Conservation (phyloP, 2,329 filamentous ascomycete genomes). For the Cladosporium colombiae region DNA sequence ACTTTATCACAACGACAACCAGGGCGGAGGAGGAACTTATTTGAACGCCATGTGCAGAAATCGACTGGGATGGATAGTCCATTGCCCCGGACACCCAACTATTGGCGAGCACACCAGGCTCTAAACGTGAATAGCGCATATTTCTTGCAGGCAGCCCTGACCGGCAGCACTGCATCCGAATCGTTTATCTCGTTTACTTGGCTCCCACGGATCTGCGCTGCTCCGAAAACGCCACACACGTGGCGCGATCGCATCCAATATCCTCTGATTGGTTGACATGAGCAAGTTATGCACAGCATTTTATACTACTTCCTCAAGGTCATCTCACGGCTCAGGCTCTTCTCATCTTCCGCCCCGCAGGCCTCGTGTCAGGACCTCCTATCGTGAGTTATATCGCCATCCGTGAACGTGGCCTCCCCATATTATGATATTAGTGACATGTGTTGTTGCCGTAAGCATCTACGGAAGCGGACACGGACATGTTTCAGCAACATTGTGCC, state of each 20-base stretch:
- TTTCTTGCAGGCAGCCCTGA: slow-evolving; percentile 7
- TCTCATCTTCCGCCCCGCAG: slow-evolving; percentile 17
- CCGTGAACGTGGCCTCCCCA: not conserved
- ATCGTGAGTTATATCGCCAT: not conserved
- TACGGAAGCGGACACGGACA: not conserved
- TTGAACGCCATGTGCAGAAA: slow-evolving; percentile 15
- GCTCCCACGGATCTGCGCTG: not conserved
- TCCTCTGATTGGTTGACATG: not conserved
- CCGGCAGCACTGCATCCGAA: slow-evolving; percentile 7
- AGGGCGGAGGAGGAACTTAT: slow-evolving; percentile 11
- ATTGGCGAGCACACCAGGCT: slow-evolving; percentile 12
- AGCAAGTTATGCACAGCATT: not conserved
- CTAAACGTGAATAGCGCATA: slow-evolving; percentile 9
- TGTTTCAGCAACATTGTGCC: not conserved
- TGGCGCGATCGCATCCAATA: not conserved
- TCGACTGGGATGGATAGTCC: slow-evolving; percentile 5
- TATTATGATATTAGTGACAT: not conserved
- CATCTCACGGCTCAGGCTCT: slow-evolving; percentile 13
- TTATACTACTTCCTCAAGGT: not conserved
- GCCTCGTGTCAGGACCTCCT: slow-evolving; percentile 2
- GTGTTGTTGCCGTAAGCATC: not conserved
- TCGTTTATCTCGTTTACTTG: slow-evolving; percentile 20
- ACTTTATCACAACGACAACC: not conserved
- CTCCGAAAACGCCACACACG: slow-evolving; percentile 3
- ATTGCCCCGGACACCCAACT: slow-evolving; percentile 4